Evolutionary conservation across 371 early-diverging fungal species (phyloP), one percentile per base, ranked within the genome.

Genomic region (Cokeromyces recurvatus): DNA sequence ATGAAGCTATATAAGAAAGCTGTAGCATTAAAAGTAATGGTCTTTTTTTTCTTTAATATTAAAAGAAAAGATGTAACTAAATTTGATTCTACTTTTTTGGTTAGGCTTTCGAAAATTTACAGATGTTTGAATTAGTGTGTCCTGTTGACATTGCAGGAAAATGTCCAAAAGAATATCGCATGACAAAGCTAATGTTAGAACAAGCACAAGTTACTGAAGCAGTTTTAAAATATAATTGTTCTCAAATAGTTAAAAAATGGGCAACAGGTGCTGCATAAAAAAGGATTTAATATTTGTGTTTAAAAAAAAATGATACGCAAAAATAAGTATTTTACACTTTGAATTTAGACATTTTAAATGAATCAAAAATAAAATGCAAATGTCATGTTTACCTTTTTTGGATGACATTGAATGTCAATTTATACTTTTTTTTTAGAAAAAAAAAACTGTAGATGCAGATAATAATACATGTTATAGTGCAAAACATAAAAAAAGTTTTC

Each of bases 1-100:
- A 77, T 89, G 79, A 74, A 81, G 27, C 62, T 89, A 10, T 85
- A 81, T 53, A 90, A 88, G 56, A 85, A 84, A 41, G 71, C 79
- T 1, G 87, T 92, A 4, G 91, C 90, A 4, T 64, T 90, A 16
- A 92, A 92, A 84, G 90, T 88, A 55, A 68, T n/a, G n/a, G n/a
- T n/a, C n/a, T n/a, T n/a, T n/a, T n/a, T n/a, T n/a, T n/a, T n/a
- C n/a, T n/a, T n/a, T n/a, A n/a, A n/a, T 16, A 32, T 37, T 19
- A 48, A 32, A 19, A 32, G 1, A 29, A 19, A 22, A 8, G 4
- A 17, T 27, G 10, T 22, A 15, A 43, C 29, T 27, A 12, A 19
- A 7, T 4, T 38, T 8, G 17, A 46, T 23, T 20, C 31, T 14
- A n/a, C 10, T 8, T 38, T 6, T n/a, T 22, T 29, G 5, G 23